phyloP scores from a whole-genome alignment of 139 green algal genomes.

The Pseudopediastrum boryanum region DNA sequence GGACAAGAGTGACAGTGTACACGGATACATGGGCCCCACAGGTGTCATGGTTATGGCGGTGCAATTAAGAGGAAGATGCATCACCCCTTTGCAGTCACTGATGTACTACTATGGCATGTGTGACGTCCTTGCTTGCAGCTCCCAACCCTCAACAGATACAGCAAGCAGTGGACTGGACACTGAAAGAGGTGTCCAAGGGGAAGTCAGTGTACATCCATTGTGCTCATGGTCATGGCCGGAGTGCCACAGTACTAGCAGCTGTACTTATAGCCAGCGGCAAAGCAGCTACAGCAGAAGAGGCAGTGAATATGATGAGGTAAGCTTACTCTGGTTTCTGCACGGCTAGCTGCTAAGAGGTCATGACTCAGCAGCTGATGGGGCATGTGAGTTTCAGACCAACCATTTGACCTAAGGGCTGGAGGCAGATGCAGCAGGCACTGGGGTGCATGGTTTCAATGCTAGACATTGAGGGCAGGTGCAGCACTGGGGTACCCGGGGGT shows the following conservation, averaged over 20 bases:
- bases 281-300: conserved; percentile 21
- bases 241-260: conserved; percentile 56
- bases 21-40: neutral
- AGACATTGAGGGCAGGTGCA: neutral
- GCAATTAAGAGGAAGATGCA: neutral
- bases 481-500: too few species aligned
- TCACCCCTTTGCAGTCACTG: neutral
- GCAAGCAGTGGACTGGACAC: conserved; percentile 58
- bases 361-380: neutral
- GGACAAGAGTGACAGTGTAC: neutral
- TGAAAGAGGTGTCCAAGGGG: conserved; percentile 40
- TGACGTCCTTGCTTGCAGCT: conserved; percentile 21
- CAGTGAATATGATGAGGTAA: conserved; percentile 36
- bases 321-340: neutral
- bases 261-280: conserved; percentile 51
- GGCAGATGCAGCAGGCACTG: neutral
- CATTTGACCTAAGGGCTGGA: neutral
- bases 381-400: neutral
- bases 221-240: conserved; percentile 65
- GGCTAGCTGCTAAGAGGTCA: neutral
- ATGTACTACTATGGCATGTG: neutral
- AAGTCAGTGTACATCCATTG: conserved; percentile 66
- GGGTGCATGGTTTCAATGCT: neutral
- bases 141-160: conserved; percentile 57
- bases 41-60: too few species aligned